Evolutionary conservation across 192 early-diverging fungal species (phyloP).

Genomic region (Haplosporangium gracile): DNA sequence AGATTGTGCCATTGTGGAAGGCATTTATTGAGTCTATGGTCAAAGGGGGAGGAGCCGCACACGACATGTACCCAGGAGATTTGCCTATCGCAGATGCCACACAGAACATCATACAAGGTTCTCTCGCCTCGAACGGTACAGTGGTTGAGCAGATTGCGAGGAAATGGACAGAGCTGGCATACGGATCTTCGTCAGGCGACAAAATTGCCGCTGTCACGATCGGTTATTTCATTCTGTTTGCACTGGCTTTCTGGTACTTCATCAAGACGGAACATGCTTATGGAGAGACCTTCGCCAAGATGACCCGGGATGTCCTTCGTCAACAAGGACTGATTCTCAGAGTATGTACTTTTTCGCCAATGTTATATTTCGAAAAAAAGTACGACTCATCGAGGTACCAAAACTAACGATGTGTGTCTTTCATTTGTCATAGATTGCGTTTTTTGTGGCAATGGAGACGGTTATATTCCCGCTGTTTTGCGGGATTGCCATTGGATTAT

Average conservation of each 20-base stretch:
- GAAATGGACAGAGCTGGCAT: constrained; percentile 63
- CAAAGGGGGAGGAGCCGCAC: background rate
- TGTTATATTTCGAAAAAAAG: background rate
- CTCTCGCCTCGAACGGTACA: background rate
- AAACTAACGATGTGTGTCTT: background rate
- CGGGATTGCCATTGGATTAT: constrained; percentile 85
- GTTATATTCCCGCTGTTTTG: constrained; percentile 88
- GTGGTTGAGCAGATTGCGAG: constrained; percentile 18
- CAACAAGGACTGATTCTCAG: constrained; percentile 73
- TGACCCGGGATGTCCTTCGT: constrained; percentile 59
- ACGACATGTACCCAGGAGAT: background rate
- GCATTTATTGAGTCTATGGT: constrained; percentile 12
- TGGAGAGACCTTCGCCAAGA: constrained; percentile 62
- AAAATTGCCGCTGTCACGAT: constrained; percentile 67
- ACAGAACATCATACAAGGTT: background rate
- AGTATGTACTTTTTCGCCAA: constrained; percentile 30
- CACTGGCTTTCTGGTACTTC: constrained; percentile 66
- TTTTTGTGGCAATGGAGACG: constrained; percentile 92
- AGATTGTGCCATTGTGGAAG: constrained; percentile 23
- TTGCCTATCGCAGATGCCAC: background rate
- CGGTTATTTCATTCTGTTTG: constrained; percentile 71
- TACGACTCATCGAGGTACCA: background rate
- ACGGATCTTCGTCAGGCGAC: constrained; percentile 67
- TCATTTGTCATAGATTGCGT: constrained; percentile 65
- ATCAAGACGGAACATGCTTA: constrained; percentile 48